These are phyloP conservation scores for Paramecium pentaurelia DNA, from an alignment of 73 alveolate species.

Conservation along the genomic window DNA sequence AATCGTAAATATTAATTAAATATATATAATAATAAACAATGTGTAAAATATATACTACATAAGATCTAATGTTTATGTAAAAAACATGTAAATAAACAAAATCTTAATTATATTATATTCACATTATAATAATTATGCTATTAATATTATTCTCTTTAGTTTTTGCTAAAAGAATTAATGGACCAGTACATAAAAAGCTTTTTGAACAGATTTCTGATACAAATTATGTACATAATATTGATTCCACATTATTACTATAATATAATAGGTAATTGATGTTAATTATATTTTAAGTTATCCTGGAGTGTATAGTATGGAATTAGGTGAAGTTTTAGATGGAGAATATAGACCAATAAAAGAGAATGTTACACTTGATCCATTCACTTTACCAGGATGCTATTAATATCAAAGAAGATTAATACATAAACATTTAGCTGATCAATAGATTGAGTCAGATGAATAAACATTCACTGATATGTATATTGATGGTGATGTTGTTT, in stretches of 20 bases:
- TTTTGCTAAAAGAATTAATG: neutral
- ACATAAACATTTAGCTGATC: neutral
- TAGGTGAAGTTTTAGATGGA: neutral
- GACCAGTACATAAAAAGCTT: neutral
- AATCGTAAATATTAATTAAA: too few species aligned
- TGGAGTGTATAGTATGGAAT: conserved; percentile 22
- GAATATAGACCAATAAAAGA: neutral
- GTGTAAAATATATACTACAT: too few species aligned
- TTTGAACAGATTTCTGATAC: neutral
- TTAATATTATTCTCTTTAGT: neutral
- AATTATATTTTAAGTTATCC: neutral
- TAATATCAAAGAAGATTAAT: neutral
- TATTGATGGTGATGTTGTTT: neutral
- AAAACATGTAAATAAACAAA: neutral
- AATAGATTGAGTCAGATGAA: neutral
- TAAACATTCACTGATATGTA: neutral
- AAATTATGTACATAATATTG: neutral
- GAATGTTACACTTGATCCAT: neutral
- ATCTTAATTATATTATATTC: neutral
- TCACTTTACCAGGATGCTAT: neutral
- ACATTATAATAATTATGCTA: neutral
- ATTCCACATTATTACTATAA: neutral
- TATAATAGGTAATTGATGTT: neutral
- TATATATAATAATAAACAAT: too few species aligned
- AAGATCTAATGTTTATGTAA: too few species aligned